Conservation (phyloP, 1,284 basidiomycete species). For the Ustilago crameri region DNA sequence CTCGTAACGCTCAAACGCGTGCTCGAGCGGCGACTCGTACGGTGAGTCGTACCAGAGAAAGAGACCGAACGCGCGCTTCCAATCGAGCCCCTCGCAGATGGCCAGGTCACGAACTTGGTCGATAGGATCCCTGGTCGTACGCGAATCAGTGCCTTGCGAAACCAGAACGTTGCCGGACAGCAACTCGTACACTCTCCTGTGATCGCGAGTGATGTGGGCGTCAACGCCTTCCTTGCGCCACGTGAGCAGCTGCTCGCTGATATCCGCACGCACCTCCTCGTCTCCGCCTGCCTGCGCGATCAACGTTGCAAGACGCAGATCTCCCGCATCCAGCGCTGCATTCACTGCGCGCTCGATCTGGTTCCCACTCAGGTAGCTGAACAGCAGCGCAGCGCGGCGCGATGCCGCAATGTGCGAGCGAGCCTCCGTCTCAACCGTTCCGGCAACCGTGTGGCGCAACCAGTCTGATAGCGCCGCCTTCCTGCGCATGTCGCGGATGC, state of each 20-base stretch:
- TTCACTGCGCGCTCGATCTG: conserved; percentile 86
- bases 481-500: conserved; percentile 77
- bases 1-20: conserved; percentile 79
- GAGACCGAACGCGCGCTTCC: conserved; percentile 92
- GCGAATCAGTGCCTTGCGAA: conserved; percentile 71
- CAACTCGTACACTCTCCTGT: conserved; percentile 85
- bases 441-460: conserved; percentile 81
- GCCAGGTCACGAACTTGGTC: conserved; percentile 77
- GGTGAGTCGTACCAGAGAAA: conserved; percentile 88
- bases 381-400: conserved; percentile 70
- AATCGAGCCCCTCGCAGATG: conserved; percentile 85
- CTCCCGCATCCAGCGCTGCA: conserved; percentile 79
- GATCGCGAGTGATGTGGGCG: conserved; percentile 76
- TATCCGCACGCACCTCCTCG: conserved; percentile 78
- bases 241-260: conserved; percentile 80
- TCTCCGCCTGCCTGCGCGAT: conserved; percentile 89
- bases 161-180: conserved; percentile 82
- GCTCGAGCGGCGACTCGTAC: conserved; percentile 78
- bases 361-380: conserved; percentile 85
- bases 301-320: conserved; percentile 88
- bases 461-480: conserved; percentile 86
- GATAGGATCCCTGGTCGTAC: conserved; percentile 71
- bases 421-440: conserved; percentile 75
- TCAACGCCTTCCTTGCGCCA: conserved; percentile 86
- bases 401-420: conserved; percentile 63